phyloP scores from a whole-genome alignment of 1,284 basidiomycete genomes.

The Apiotrichum montevideense region DNA sequence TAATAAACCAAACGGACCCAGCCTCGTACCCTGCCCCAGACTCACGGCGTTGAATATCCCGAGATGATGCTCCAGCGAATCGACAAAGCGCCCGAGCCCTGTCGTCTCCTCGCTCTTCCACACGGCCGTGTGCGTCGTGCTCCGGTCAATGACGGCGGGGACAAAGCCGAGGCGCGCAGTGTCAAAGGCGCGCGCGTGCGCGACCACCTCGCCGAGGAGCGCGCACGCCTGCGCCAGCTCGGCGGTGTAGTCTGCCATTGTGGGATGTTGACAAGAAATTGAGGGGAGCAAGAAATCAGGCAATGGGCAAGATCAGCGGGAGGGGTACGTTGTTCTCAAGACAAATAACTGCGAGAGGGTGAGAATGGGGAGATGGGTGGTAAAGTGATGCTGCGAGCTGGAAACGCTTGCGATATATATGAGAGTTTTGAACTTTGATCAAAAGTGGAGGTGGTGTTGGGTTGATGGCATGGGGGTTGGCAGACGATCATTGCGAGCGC shows the following conservation, averaged over 20 bases:
- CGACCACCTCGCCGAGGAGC: slow-evolving; percentile 4
- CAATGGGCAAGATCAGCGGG: no score
- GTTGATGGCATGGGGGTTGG: no score
- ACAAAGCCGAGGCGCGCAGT: slow-evolving; percentile 3
- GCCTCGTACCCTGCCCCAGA: neutral
- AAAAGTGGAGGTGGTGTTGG: neutral
- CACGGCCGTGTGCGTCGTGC: neutral
- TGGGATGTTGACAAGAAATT: neutral
- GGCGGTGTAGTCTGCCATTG: slow-evolving; percentile 9
- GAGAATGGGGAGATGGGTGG: neutral
- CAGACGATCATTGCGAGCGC: no score
- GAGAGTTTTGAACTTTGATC: neutral
- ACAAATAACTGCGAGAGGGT: neutral
- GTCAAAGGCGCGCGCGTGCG: slow-evolving; percentile 8
- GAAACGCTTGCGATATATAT: no score
- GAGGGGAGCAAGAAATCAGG: no score
- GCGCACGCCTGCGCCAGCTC: slow-evolving; percentile 1
- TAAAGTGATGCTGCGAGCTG: no score
- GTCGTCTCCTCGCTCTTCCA: slow-evolving; percentile 27
- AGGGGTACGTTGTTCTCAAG: no score
- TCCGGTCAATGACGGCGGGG: slow-evolving; percentile 12
- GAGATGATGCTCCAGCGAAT: slow-evolving; percentile 19
- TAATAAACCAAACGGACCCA: no score
- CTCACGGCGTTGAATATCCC: slow-evolving; percentile 16
- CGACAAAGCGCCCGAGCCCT: slow-evolving; percentile 24